Conservation (phyloP, 2,329 filamentous ascomycete genomes). For the Neonectria faginata region DNA sequence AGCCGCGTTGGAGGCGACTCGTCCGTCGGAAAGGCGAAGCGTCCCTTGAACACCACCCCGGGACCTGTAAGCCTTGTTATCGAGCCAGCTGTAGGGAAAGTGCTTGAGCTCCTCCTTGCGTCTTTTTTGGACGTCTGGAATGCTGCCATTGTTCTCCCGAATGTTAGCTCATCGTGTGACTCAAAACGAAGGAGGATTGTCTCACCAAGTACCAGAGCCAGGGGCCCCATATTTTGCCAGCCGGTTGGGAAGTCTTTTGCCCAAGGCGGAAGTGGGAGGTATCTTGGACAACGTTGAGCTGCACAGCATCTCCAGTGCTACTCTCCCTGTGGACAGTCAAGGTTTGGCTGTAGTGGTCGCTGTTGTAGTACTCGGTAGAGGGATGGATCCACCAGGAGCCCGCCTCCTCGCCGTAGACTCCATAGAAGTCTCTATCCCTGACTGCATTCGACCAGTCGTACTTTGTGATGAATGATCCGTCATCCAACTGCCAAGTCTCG, state of each 20-base stretch:
- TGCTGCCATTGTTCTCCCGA: conserved; percentile 23
- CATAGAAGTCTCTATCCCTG: conserved; percentile 31
- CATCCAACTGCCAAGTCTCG: conserved; percentile 26
- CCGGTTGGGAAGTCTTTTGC: conserved; percentile 18
- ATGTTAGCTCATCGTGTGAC: background rate
- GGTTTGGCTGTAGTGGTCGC: conserved; percentile 28
- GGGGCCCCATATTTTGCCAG: conserved; percentile 28
- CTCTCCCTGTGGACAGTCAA: conserved; percentile 31
- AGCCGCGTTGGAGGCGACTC: conserved; percentile 23
- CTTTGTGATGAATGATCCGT: conserved; percentile 28
- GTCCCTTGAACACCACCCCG: conserved; percentile 27
- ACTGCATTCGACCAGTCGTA: conserved; percentile 32
- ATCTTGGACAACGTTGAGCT: conserved; percentile 31
- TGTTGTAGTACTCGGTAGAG: conserved; percentile 29
- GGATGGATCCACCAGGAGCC: conserved; percentile 32
- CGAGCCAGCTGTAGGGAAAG: conserved; percentile 29
- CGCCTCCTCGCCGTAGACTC: conserved; percentile 28
- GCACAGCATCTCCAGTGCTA: conserved; percentile 26
- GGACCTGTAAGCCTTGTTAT: conserved; percentile 18
- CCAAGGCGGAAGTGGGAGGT: conserved; percentile 29
- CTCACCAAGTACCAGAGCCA: conserved; percentile 32
- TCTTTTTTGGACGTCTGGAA: conserved; percentile 9
- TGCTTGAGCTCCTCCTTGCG: conserved; percentile 22
- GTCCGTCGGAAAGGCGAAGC: conserved; percentile 27
- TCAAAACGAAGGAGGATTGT: background rate